These are phyloP conservation scores for Russula ochroleuca DNA, from an alignment of 768 basidiomycete species.

Conservation along the genomic window DNA sequence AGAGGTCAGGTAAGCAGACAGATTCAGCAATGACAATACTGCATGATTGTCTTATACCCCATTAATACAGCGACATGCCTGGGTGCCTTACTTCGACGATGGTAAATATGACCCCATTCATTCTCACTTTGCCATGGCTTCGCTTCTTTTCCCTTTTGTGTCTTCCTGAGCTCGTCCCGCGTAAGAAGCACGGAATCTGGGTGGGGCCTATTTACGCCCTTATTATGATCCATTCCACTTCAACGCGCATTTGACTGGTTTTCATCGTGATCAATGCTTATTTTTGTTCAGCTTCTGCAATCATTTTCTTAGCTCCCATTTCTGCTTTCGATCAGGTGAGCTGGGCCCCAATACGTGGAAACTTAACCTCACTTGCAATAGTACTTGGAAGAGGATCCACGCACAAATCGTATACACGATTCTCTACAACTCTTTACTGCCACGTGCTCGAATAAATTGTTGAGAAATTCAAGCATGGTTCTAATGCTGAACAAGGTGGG, in stretches of 20 bases:
- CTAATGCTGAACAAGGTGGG: slow-evolving; percentile 66
- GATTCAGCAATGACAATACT: background rate
- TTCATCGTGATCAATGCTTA: slow-evolving; percentile 12
- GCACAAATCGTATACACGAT: slow-evolving; percentile 82
- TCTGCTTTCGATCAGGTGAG: slow-evolving; percentile 82
- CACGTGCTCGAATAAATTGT: slow-evolving; percentile 74
- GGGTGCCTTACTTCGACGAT: slow-evolving; percentile 85
- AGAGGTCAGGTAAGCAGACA: slow-evolving; percentile 26
- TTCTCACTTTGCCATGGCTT: slow-evolving; percentile 20
- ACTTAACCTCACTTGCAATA: slow-evolving; percentile 31
- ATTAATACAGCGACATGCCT: slow-evolving; percentile 57
- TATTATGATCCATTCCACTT: slow-evolving; percentile 7
- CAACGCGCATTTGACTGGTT: slow-evolving; percentile 4
- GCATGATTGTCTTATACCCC: background rate
- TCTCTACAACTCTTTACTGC: slow-evolving; percentile 84
- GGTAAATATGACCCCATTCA: slow-evolving; percentile 31
- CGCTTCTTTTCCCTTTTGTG: slow-evolving; percentile 70
- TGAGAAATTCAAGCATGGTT: slow-evolving; percentile 53
- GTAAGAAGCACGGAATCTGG: slow-evolving; percentile 4
- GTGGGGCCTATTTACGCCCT: background rate
- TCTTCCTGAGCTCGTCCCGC: slow-evolving; percentile 38
- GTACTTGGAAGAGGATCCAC: slow-evolving; percentile 85
- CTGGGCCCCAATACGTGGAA: background rate
- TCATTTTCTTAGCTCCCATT: slow-evolving; percentile 83
- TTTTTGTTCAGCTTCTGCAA: slow-evolving; percentile 57